These are phyloP conservation scores for Aspergillus cavernicola DNA, from an alignment of 495 filamentous ascomycete species.

Conservation along the genomic window DNA sequence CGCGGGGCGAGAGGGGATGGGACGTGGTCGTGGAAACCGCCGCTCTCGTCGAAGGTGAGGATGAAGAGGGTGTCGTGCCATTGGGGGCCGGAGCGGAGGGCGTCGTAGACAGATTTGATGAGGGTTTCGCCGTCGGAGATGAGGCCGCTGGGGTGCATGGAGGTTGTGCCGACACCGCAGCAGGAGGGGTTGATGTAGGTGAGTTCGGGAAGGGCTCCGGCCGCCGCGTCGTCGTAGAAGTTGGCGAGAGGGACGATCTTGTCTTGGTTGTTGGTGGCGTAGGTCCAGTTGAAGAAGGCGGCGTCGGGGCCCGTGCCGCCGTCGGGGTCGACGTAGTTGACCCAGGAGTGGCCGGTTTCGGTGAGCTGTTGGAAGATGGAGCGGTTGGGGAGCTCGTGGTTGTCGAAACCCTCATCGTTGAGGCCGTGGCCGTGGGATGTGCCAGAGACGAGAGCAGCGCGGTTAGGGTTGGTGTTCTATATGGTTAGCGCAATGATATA, in stretches of 20 bases:
- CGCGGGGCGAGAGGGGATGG: constrained; percentile 39
- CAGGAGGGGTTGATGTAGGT: constrained; percentile 51
- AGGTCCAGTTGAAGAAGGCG: constrained; percentile 43
- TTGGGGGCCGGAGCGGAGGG: constrained; percentile 40
- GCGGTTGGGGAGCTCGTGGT: constrained; percentile 35
- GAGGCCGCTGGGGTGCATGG: constrained; percentile 45
- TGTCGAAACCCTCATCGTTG: constrained; percentile 40
- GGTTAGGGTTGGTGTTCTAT: constrained; percentile 48
- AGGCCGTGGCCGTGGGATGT: constrained; percentile 45
- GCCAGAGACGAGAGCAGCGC: constrained; percentile 43
- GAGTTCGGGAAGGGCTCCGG: constrained; percentile 41
- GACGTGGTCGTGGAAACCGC: constrained; percentile 50
- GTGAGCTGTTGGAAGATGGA: constrained; percentile 48
- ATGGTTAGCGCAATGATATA: background rate
- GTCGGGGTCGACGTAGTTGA: constrained; percentile 48
- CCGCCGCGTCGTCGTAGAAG: constrained; percentile 37
- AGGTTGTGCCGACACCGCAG: constrained; percentile 43
- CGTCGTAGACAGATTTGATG: constrained; percentile 49
- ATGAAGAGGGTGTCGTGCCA: constrained; percentile 47
- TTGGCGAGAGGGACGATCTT: constrained; percentile 29
- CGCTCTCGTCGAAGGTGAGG: constrained; percentile 49
- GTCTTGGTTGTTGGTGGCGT: constrained; percentile 26
- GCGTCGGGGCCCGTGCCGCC: constrained; percentile 32
- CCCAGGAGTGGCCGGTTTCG: constrained; percentile 42
- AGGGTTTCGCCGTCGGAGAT: constrained; percentile 46